phyloP scores from a whole-genome alignment of 1,284 basidiomycete genomes.

The Termitomyces sp. region DNA sequence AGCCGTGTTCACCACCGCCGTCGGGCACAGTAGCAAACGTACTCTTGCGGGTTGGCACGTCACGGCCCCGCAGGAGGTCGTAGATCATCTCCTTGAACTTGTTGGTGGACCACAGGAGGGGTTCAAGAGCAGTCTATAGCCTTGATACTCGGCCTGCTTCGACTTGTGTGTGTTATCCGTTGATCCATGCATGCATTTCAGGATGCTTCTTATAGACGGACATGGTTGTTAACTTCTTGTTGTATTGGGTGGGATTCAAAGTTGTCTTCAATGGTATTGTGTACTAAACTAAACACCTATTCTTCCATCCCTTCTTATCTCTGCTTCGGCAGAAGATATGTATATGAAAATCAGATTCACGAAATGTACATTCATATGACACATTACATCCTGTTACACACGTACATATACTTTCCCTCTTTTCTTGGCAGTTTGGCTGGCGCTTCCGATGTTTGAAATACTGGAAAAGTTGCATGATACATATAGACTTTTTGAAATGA shows the following conservation, averaged over 20 bases:
- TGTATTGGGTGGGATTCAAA: neutral
- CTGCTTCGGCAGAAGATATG: neutral
- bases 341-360: neutral
- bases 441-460: neutral
- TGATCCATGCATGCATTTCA: neutral
- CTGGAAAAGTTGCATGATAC: neutral
- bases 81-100: constrained; percentile 60
- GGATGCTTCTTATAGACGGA: neutral
- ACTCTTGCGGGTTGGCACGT: constrained; percentile 89
- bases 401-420: neutral
- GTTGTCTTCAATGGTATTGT: neutral
- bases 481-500: neutral
- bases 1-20: constrained; percentile 83
- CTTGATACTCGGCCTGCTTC: neutral
- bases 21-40: constrained; percentile 82
- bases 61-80: constrained; percentile 70
- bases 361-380: neutral
- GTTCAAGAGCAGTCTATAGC: constrained; percentile 7
- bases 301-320: neutral
- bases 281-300: neutral
- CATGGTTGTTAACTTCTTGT: neutral
- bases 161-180: neutral
- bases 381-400: neutral
- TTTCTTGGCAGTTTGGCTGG: neutral
- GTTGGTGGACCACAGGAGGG: constrained; percentile 21